phyloP scores from a whole-genome alignment of 768 basidiomycete genomes.

The Rhodotorula kratochvilovae region DNA sequence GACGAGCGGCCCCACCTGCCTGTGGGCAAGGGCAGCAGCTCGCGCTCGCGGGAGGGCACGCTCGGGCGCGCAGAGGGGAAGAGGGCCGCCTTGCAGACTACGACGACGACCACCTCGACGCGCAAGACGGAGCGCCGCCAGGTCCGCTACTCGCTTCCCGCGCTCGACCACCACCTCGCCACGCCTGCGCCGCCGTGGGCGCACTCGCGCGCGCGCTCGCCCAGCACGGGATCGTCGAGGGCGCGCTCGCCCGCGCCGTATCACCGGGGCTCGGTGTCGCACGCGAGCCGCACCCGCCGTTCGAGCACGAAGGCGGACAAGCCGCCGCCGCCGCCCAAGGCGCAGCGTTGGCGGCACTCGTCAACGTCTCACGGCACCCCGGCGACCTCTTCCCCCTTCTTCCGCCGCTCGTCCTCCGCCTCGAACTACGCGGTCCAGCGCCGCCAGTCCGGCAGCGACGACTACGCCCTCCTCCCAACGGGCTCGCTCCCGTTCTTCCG shows the following conservation, averaged over 20 bases:
- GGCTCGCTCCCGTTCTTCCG: constrained; percentile 5
- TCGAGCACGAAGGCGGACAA: neutral
- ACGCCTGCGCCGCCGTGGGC: neutral
- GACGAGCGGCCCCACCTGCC: neutral
- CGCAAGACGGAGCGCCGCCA: constrained; percentile 15
- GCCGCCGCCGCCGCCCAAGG: neutral
- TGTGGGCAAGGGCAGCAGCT: neutral
- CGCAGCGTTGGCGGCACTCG: neutral
- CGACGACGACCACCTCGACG: constrained; percentile 9
- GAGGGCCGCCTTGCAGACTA: constrained; percentile 4
- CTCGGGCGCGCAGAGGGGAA: neutral
- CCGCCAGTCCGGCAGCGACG: neutral
- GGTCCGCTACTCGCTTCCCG: constrained; percentile 20
- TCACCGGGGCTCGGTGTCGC: neutral
- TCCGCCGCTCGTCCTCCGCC: neutral
- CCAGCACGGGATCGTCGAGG: neutral
- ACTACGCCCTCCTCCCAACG: neutral
- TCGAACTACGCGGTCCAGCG: neutral
- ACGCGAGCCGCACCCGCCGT: neutral
- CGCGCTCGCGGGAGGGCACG: neutral
- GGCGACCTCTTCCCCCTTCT: constrained; percentile 1
- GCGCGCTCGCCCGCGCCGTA: neutral
- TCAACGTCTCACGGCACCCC: neutral
- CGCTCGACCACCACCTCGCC: constrained; percentile 8
- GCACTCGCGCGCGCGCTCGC: neutral